phyloP scores from a whole-genome alignment of 2,329 filamentous ascomycete species.

The Fusarium tuaranense region DNA sequence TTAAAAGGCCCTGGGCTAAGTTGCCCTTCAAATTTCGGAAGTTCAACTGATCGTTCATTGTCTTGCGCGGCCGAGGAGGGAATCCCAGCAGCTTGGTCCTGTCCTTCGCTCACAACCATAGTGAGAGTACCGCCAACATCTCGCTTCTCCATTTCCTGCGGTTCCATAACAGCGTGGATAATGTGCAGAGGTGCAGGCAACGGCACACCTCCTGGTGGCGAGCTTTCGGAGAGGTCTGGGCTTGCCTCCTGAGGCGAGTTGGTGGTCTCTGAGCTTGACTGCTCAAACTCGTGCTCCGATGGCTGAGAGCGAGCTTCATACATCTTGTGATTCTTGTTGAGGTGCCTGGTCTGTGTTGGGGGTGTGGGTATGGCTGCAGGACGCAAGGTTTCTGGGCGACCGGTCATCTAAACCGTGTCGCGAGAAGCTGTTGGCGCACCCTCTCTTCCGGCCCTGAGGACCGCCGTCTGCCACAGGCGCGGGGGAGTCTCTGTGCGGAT shows the following conservation, averaged over 20 bases:
- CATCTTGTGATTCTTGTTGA: background rate
- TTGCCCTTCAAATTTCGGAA: background rate
- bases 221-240: background rate
- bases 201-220: constrained; percentile 8
- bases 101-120: constrained; percentile 26
- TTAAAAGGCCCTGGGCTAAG: background rate
- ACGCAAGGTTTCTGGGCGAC: background rate
- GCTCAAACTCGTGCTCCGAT: background rate
- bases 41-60: background rate
- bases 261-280: constrained; percentile 12
- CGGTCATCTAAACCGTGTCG: constrained; percentile 10
- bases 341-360: background rate
- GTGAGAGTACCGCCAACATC: constrained; percentile 6
- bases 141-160: background rate
- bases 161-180: constrained; percentile 24
- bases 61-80: background rate
- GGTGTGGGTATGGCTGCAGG: background rate
- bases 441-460: background rate
- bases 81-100: background rate
- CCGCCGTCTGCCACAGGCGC: constrained; percentile 7
- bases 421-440: background rate
- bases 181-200: constrained; percentile 37
- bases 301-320: background rate
- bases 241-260: constrained; percentile 5
- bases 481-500: background rate